Percentiles rank a stretch among this genome's conserved stretches.
phyloP scores from a whole-genome alignment of 2,329 filamentous ascomycete species.

The Aspergillus pseudoglaucus region DNA sequence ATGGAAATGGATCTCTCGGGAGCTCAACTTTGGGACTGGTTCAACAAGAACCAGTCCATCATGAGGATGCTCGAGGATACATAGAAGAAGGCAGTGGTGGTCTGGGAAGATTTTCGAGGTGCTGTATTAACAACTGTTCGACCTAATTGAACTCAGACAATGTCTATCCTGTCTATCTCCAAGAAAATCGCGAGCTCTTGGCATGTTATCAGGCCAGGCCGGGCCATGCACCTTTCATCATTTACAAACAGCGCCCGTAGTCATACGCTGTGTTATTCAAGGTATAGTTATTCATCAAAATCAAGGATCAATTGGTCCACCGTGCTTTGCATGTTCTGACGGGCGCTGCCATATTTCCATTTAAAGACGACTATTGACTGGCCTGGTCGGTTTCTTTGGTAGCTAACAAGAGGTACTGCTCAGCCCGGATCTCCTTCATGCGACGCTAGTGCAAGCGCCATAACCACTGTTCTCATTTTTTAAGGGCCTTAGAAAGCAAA shows the following conservation, averaged over 20 bases:
- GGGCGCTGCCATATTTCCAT: not conserved
- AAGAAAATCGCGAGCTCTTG: not conserved
- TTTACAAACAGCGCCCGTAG: not conserved
- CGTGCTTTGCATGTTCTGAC: not conserved
- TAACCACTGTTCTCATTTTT: not conserved
- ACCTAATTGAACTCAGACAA: conserved; percentile 2
- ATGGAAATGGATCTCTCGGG: conserved; percentile 7
- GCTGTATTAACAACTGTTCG: not conserved
- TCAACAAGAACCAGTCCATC: conserved; percentile 6
- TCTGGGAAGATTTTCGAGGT: not conserved
- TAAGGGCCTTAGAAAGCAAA: not conserved
- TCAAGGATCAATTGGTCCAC: not conserved
- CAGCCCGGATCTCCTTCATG: no score
- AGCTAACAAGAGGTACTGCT: not conserved
- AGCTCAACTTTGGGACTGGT: conserved; percentile 8
- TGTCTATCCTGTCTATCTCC: not conserved
- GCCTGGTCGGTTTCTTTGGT: not conserved
- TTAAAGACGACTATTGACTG: not conserved
- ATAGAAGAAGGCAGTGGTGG: not conserved
- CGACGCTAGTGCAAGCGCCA: no score
- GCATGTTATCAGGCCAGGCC: not conserved
- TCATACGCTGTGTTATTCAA: not conserved
- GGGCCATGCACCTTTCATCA: not conserved
- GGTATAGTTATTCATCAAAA: not conserved
- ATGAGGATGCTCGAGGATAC: not conserved